phyloP scores from a whole-genome alignment of 1,139 yeast species.

The Zygoascus sp. region DNA sequence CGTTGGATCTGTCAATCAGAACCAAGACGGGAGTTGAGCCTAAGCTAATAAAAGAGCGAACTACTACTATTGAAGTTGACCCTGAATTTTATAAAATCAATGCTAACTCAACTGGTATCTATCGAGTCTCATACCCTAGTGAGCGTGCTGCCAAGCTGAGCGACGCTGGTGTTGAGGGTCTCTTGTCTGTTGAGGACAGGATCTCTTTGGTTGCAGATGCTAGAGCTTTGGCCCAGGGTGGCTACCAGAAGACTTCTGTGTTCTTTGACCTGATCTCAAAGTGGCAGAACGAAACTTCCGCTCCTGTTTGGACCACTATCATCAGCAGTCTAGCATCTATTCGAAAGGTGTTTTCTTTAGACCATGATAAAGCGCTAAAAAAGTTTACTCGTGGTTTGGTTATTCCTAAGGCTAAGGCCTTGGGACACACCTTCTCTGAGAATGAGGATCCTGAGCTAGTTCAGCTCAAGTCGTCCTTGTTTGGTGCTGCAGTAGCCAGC shows the following conservation, averaged over 20 bases:
- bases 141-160: conserved; percentile 74
- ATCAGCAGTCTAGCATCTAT: conserved; percentile 51
- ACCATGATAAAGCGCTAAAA: conserved; percentile 58
- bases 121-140: conserved; percentile 71
- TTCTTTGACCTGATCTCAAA: conserved; percentile 59
- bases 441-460: conserved; percentile 66
- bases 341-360: conserved; percentile 66
- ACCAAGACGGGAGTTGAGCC: conserved; percentile 65
- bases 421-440: conserved; percentile 67
- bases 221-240: conserved; percentile 65
- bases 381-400: conserved; percentile 58
- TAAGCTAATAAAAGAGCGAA: conserved; percentile 39
- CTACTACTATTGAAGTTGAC: conserved; percentile 18
- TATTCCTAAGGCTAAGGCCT: conserved; percentile 48
- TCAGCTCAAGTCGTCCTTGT: conserved; percentile 70
- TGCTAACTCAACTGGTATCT: conserved; percentile 78
- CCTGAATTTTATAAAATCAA: conserved; percentile 62
- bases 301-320: conserved; percentile 67
- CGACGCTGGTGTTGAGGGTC: conserved; percentile 59
- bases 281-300: conserved; percentile 55
- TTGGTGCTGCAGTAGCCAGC: conserved; percentile 60
- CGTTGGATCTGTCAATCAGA: conserved; percentile 76
- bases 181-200: conserved; percentile 75
- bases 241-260: conserved; percentile 63
- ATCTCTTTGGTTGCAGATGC: conserved; percentile 85